Evolutionary conservation across 2,329 filamentous ascomycete genomes (phyloP).

Genomic region (Fusarium sp.): DNA sequence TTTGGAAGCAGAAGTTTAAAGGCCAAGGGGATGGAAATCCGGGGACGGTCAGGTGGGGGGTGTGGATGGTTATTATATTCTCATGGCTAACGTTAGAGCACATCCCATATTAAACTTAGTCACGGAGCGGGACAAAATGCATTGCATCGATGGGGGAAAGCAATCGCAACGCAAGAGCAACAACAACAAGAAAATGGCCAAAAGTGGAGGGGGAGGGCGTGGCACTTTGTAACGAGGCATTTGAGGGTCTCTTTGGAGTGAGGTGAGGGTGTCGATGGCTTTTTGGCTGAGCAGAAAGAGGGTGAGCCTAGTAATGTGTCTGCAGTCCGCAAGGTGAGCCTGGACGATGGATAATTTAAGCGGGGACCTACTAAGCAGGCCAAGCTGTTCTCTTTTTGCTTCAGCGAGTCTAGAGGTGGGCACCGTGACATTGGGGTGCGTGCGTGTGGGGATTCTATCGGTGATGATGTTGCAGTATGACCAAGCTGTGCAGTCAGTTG

Average conservation of each 20-base stretch:
- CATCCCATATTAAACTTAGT: slow-evolving; percentile 27
- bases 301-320: slow-evolving; percentile 35
- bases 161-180: slow-evolving; percentile 26
- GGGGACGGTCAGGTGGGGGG: slow-evolving; percentile 50
- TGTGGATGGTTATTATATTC: slow-evolving; percentile 52
- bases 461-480: slow-evolving; percentile 28
- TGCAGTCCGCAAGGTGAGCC: slow-evolving; percentile 18
- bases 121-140: slow-evolving; percentile 37
- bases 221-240: slow-evolving; percentile 25
- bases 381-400: slow-evolving; percentile 11
- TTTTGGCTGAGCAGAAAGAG: slow-evolving; percentile 19
- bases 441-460: slow-evolving; percentile 30
- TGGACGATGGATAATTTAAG: slow-evolving; percentile 36
- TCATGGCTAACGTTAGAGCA: slow-evolving; percentile 35
- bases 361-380: slow-evolving; percentile 34
- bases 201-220: slow-evolving; percentile 42
- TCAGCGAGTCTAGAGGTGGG: slow-evolving; percentile 43
- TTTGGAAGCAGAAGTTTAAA: slow-evolving; percentile 43
- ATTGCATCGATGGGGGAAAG: slow-evolving; percentile 39
- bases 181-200: slow-evolving; percentile 1
- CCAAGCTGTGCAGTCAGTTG: neutral
- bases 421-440: slow-evolving; percentile 39
- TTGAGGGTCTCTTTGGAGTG: slow-evolving; percentile 21
- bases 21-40: slow-evolving; percentile 50
- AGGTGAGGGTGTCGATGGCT: slow-evolving; percentile 38